Evolutionary conservation across 495 filamentous ascomycete species (phyloP).

Genomic region (Trichoderma asperelloides): DNA sequence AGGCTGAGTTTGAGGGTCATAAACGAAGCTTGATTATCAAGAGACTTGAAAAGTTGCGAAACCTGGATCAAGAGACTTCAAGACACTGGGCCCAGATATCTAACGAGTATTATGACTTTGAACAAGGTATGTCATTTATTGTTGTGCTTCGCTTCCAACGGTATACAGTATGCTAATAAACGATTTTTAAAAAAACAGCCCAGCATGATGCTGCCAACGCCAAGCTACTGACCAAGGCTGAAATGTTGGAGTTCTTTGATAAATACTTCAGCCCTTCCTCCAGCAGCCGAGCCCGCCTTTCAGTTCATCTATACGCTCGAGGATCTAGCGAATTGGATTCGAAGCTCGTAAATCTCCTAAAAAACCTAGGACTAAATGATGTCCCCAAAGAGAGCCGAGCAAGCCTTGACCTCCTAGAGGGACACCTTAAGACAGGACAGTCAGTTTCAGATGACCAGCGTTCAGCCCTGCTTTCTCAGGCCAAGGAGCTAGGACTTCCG

Average conservation of each 20-base stretch:
- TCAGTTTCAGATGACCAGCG: slow-evolving; percentile 28
- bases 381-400: slow-evolving; percentile 18
- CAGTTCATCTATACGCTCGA: slow-evolving; percentile 76
- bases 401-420: slow-evolving; percentile 25
- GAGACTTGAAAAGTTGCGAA: slow-evolving; percentile 86
- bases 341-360: slow-evolving; percentile 46
- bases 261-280: slow-evolving; percentile 71
- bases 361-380: slow-evolving; percentile 16
- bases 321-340: slow-evolving; percentile 39
- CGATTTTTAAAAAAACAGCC: slow-evolving; percentile 28
- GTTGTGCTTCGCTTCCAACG: not conserved
- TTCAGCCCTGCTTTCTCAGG: slow-evolving; percentile 21
- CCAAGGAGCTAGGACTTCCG: slow-evolving; percentile 35
- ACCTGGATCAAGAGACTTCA: slow-evolving; percentile 72
- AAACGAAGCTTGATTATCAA: slow-evolving; percentile 85
- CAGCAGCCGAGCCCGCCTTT: slow-evolving; percentile 63
- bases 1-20: slow-evolving; percentile 81
- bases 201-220: slow-evolving; percentile 71
- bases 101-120: slow-evolving; percentile 83
- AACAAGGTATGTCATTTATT: slow-evolving; percentile 45
- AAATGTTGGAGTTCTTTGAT: slow-evolving; percentile 71
- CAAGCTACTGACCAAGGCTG: slow-evolving; percentile 62
- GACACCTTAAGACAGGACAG: slow-evolving; percentile 26
- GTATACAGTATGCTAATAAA: not conserved
- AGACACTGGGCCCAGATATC: slow-evolving; percentile 80